phyloP scores from a whole-genome alignment of 2,329 filamentous ascomycete species.

The Ceratocystis eucalypticola region DNA sequence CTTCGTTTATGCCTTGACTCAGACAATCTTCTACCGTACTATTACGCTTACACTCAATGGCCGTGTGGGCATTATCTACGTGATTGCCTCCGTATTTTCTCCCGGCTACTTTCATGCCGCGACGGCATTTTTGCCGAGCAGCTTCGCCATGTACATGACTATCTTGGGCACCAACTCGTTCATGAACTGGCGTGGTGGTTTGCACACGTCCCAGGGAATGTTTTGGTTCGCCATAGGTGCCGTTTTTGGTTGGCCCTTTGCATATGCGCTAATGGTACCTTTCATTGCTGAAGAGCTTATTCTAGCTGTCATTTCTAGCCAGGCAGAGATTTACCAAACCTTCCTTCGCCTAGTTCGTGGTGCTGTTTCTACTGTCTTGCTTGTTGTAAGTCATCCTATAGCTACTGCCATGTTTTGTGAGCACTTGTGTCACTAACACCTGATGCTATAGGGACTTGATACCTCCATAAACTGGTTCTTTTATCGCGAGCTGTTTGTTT shows the following conservation, averaged over 20 bases:
- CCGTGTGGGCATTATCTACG: conserved; percentile 71
- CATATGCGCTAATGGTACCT: conserved; percentile 65
- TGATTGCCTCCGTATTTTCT: conserved; percentile 62
- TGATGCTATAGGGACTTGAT: conserved; percentile 46
- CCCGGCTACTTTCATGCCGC: conserved; percentile 92
- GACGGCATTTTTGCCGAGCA: conserved; percentile 76
- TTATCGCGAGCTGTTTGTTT: conserved; percentile 63
- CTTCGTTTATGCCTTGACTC: conserved; percentile 62
- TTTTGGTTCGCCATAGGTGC: conserved; percentile 82
- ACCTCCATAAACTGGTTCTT: conserved; percentile 66
- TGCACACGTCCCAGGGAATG: conserved; percentile 70
- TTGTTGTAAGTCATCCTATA: conserved; percentile 45
- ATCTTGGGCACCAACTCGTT: conserved; percentile 81
- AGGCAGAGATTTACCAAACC: conserved; percentile 46
- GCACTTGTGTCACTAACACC: neutral
- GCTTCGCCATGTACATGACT: conserved; percentile 89
- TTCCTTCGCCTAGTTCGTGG: conserved; percentile 54
- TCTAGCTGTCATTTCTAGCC: conserved; percentile 39
- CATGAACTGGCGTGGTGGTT: conserved; percentile 72
- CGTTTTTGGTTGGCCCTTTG: conserved; percentile 88
- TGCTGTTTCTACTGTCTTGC: conserved; percentile 46
- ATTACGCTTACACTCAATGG: conserved; percentile 66
- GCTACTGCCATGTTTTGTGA: neutral
- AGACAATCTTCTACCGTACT: conserved; percentile 67
- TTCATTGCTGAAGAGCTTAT: conserved; percentile 68